Percentiles rank a stretch among this genome's conserved stretches.
Evolutionary conservation across 331 rosid species (phyloP).

Genomic region (Dryas integrifolia): DNA sequence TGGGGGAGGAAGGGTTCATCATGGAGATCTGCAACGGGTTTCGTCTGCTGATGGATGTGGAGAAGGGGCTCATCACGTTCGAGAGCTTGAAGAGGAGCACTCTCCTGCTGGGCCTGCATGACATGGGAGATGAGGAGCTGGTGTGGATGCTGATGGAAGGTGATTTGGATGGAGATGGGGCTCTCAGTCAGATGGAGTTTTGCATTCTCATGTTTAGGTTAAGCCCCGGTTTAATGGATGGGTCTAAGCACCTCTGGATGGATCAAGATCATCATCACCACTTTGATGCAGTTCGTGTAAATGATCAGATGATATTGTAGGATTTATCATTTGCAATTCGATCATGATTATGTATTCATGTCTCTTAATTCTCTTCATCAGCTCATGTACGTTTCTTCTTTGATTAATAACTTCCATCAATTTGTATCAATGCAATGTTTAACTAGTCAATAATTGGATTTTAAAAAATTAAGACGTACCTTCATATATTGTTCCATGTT

Average conservation of each 20-base stretch:
- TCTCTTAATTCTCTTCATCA: background rate
- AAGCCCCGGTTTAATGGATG: conserved; percentile 69
- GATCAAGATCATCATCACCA: background rate
- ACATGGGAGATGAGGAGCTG: conserved; percentile 68
- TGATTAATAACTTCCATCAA: background rate
- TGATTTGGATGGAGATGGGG: conserved; percentile 83
- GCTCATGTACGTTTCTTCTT: background rate
- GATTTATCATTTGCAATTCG: background rate
- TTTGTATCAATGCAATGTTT: conserved; percentile 6
- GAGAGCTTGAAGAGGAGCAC: conserved; percentile 79
- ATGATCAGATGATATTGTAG: background rate
- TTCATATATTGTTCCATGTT: too few relatives aligned
- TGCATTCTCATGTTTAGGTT: conserved; percentile 90
- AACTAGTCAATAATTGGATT: too few relatives aligned
- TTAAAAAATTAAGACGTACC: too few relatives aligned
- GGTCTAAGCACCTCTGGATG: conserved; percentile 5
- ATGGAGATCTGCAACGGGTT: conserved; percentile 76
- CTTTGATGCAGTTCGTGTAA: background rate
- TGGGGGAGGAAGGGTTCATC: conserved; percentile 72
- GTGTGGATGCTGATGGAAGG: conserved; percentile 75
- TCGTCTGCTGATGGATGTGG: conserved; percentile 69
- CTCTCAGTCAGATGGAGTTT: conserved; percentile 69
- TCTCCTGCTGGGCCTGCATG: conserved; percentile 49
- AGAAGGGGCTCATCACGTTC: conserved; percentile 73
- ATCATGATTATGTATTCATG: background rate